phyloP scores from a whole-genome alignment of 1,139 yeast species.

The Yamadazyma atlantica region DNA sequence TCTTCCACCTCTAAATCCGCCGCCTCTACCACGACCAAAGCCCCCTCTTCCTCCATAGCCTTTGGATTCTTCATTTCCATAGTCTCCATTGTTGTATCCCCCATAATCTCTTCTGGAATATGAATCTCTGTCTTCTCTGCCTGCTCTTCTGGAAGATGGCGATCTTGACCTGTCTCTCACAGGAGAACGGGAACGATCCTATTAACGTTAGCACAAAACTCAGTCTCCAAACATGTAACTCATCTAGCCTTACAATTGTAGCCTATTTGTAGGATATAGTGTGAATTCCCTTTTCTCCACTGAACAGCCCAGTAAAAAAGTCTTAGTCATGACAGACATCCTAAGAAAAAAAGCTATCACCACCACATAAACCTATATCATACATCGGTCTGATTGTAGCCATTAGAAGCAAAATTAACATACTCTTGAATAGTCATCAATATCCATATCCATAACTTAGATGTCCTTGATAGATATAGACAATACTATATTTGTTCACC shows the following conservation, averaged over 20 bases:
- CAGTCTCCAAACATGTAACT: too few species aligned
- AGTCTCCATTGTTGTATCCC: slow-evolving; percentile 13
- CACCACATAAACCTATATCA: too few species aligned
- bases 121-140: slow-evolving; percentile 14
- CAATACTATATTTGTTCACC: background rate
- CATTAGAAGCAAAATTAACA: slow-evolving; percentile 19
- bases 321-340: too few species aligned
- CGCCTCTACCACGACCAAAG: slow-evolving; percentile 18
- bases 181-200: slow-evolving; percentile 53
- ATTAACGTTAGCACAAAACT: slow-evolving; percentile 19
- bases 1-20: slow-evolving; percentile 21
- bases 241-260: background rate
- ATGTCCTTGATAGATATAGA: background rate
- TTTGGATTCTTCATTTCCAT: slow-evolving; percentile 15
- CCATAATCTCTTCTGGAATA: slow-evolving; percentile 21
- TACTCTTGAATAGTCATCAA: slow-evolving; percentile 56
- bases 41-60: slow-evolving; percentile 19
- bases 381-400: background rate
- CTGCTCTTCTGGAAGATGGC: slow-evolving; percentile 19
- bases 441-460: slow-evolving; percentile 41
- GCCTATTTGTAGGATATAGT: background rate
- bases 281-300: too few species aligned
- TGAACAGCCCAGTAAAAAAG: too few species aligned
- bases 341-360: too few species aligned
- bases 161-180: slow-evolving; percentile 43